Evolutionary conservation across 2,329 filamentous ascomycete species (phyloP).

Genomic region (Colletotrichum lentis): DNA sequence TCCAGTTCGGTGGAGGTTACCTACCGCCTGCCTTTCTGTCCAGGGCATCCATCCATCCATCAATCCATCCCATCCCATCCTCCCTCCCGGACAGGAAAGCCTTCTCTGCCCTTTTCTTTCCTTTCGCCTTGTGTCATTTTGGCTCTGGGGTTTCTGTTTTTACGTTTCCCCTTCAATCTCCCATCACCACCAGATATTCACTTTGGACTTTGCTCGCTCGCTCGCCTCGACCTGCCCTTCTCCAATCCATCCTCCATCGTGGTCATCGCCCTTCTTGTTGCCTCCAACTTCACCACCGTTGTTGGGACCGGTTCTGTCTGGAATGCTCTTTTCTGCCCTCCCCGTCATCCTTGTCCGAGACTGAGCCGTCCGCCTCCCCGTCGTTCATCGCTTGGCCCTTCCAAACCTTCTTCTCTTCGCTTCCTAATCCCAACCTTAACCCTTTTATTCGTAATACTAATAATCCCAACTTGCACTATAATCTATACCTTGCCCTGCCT

Average conservation of each 20-base stretch:
- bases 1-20: neutral
- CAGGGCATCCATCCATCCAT: constrained; percentile 7
- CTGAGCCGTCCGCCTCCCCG: constrained; percentile 17
- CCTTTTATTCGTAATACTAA: constrained; percentile 37
- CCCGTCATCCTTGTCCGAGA: constrained; percentile 9
- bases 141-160: neutral
- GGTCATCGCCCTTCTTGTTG: neutral
- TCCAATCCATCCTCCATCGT: neutral
- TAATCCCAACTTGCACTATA: constrained; percentile 35
- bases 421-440: constrained; percentile 18
- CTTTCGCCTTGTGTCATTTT: neutral
- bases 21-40: neutral
- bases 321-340: constrained; percentile 31
- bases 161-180: neutral
- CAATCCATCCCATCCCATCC: too few species aligned
- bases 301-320: constrained; percentile 11
- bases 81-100: neutral
- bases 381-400: constrained; percentile 28
- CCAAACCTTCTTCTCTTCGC: constrained; percentile 28
- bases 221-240: neutral
- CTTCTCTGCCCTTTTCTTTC: constrained; percentile 4
- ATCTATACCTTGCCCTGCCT: constrained; percentile 34
- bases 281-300: neutral
- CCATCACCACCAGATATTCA: neutral
- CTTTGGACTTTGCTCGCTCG: neutral